Evolutionary conservation across 805 yeast genomes (phyloP), one percentile per base, ranked within the genome.

Genomic region (Myxozyma neglecta): DNA sequence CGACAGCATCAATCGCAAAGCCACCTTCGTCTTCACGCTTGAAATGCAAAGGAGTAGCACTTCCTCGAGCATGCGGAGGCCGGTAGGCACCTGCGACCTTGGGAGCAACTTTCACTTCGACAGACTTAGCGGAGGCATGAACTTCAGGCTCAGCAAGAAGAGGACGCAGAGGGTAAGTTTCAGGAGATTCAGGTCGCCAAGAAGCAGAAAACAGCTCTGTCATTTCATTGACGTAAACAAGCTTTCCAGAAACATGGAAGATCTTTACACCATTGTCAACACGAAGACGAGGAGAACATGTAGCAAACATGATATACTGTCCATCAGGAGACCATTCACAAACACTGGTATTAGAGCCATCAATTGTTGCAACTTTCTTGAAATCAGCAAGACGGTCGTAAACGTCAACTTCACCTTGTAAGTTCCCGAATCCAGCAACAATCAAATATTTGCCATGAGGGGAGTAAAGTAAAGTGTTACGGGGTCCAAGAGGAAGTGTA

Each of bases 251-350:
- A 58, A 86, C 90, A 75, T 94, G 96, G 97, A 98, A 94, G 70
- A 94, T 81, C 75, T 90, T 89, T 69, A 88, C 86, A 63, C 97
- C 93, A 74, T 94, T 94, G 76, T 96, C 99, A 46, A 94, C 99
- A 72, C 99, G 85, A 70, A 94, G 83, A 70, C 99, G 83, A 66
- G 99, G 99, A 20, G 97, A 85, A 0, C 98, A 94, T 5, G 98
- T 96, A 18, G 99, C 98, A 14, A 98, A 93, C 74, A 94, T 78
- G 60, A 94, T 85, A 72, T 82, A 91, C 71, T 94, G 85, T 43
- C 99, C 98, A 76, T 94, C 96, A 9, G 99, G 99, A 1, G 96
- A 86, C 99, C 99, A 94, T 74, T 89, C 90, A 74, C 97, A 93
- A 49, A 88, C 96, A n/a, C 96, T 87, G 14, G 98, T 91, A 78